Evolutionary conservation across 31 red algal species (phyloP).

Genomic region (Odonthalia washingtoniensis): DNA sequence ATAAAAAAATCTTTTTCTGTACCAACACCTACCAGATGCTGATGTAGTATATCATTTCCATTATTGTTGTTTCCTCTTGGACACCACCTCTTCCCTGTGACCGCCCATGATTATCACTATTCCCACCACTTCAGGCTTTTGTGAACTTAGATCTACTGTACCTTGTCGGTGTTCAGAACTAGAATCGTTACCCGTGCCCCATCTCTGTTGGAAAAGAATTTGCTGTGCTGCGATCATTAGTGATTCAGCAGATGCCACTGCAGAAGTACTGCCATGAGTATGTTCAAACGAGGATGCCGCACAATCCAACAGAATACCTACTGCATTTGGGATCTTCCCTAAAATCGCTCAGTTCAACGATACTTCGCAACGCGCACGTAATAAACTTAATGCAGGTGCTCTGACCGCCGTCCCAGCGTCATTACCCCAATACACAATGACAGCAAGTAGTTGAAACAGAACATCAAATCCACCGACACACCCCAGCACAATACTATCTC

Average conservation of each 20-base stretch:
- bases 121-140: too few species aligned
- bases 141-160: neutral
- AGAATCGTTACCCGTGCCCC: constrained; percentile 33
- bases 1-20: too few species aligned
- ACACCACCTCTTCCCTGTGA: too few species aligned
- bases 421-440: constrained; percentile 74
- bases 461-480: constrained; percentile 78
- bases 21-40: too few species aligned
- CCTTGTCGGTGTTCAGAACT: neutral
- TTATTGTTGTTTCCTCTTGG: too few species aligned
- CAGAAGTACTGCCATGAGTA: constrained; percentile 60
- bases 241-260: constrained; percentile 69
- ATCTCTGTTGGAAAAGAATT: constrained; percentile 59
- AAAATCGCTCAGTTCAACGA: constrained; percentile 64
- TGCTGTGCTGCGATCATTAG: constrained; percentile 71
- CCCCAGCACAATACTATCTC: constrained; percentile 76
- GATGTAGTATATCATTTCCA: too few species aligned
- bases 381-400: constrained; percentile 67
- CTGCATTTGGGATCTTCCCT: constrained; percentile 71
- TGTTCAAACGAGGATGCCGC: constrained; percentile 73
- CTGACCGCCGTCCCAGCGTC: constrained; percentile 80
- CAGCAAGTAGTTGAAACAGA: constrained; percentile 72
- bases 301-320: constrained; percentile 72
- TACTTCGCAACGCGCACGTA: constrained; percentile 77
- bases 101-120: too few species aligned